Conservation (phyloP, 805 yeast genomes). For the Saccharomycodes ludwigii region DNA sequence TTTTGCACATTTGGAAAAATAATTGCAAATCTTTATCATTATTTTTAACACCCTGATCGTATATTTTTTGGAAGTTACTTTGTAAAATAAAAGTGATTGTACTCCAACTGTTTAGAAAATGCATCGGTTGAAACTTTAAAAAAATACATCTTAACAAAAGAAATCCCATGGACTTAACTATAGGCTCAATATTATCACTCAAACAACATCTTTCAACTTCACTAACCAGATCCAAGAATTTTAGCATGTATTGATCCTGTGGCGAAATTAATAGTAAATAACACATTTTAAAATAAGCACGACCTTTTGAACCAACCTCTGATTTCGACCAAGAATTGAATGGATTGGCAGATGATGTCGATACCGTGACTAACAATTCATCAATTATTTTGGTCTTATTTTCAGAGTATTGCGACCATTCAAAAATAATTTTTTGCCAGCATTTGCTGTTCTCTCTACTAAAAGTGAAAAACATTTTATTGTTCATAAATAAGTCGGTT, state of each 20-base stretch:
- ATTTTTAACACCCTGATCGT: constrained; percentile 19
- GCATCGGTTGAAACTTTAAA: constrained; percentile 48
- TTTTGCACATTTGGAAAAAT: constrained; percentile 53
- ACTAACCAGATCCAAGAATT: constrained; percentile 35
- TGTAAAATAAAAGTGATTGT: constrained; percentile 51
- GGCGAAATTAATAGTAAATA: constrained; percentile 54
- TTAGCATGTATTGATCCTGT: constrained; percentile 37
- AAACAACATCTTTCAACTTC: constrained; percentile 30
- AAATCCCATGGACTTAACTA: constrained; percentile 25
- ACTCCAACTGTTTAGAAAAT: constrained; percentile 61
- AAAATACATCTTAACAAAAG: constrained; percentile 52
- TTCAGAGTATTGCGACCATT: constrained; percentile 43
- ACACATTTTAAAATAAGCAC: constrained; percentile 48
- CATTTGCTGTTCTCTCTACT: constrained; percentile 9
- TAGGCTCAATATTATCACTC: constrained; percentile 22
- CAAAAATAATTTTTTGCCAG: constrained; percentile 45
- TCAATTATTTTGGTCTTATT: constrained; percentile 41
- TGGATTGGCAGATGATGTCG: constrained; percentile 36
- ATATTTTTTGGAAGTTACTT: constrained; percentile 19
- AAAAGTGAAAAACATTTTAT: constrained; percentile 11
- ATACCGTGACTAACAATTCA: constrained; percentile 17
- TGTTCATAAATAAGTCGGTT: constrained; percentile 53
- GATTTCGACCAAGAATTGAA: constrained; percentile 62
- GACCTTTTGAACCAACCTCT: constrained; percentile 41
- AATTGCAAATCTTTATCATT: constrained; percentile 26